Percentiles rank a stretch among this genome's conserved stretches.
Conservation (phyloP, 164 flowering plant genomes). For the Chimonanthus salicifolius region DNA sequence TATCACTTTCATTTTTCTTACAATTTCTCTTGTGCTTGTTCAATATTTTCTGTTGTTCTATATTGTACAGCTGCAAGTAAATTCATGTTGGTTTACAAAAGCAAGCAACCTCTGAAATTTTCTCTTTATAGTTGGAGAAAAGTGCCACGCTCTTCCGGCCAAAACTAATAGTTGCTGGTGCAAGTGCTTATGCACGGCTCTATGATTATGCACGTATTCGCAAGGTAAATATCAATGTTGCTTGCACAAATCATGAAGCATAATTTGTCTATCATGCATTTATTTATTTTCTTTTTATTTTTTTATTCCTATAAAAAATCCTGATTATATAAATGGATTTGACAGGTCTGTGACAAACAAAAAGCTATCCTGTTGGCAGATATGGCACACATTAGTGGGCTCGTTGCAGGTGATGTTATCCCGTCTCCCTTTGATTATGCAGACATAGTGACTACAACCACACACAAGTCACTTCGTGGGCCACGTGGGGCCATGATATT, state of each 20-base stretch:
- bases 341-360: conserved; percentile 90
- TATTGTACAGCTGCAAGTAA: neutral
- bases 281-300: neutral
- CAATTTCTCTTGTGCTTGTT: neutral
- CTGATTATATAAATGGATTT: neutral
- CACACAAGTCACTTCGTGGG: conserved; percentile 99
- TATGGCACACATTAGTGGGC: conserved; percentile 99
- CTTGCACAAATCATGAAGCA: neutral
- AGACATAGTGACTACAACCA: conserved; percentile 95
- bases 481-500: conserved; percentile 97
- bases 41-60: neutral
- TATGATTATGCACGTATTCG: conserved; percentile 91
- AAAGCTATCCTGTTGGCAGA: conserved; percentile 96
- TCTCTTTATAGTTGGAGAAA: conserved; percentile 68
- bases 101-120: neutral
- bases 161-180: conserved; percentile 93
- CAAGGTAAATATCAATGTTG: conserved; percentile 43
- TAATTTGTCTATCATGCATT: neutral
- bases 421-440: conserved; percentile 99
- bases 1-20: conserved; percentile 10
- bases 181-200: conserved; percentile 97
- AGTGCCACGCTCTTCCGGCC: conserved; percentile 92
- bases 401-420: conserved; percentile 97
- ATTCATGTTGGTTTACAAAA: neutral
- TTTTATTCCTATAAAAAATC: neutral